Conservation (phyloP, 208 protist genomes). For the Endotrypanum monterogeii region DNA sequence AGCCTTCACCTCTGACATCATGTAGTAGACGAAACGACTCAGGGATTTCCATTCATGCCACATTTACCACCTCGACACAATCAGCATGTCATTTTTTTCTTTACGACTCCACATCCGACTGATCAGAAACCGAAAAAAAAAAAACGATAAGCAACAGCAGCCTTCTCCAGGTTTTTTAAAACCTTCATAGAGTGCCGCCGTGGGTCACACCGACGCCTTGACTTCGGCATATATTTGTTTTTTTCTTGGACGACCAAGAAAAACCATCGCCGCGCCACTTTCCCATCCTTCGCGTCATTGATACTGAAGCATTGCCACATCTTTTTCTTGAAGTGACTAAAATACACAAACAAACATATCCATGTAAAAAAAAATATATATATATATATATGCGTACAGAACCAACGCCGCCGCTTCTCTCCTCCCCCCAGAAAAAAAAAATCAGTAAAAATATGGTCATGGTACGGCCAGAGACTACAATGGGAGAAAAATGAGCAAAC, state of each 20-base stretch:
- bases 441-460: no score
- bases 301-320: no score
- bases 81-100: not conserved
- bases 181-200: conserved; percentile 9
- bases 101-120: not conserved
- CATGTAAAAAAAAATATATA: not conserved
- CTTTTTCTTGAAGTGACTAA: not conserved
- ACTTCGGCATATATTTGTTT: no score
- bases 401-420: no score
- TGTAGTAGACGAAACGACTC: not conserved
- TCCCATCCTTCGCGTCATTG: no score
- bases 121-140: not conserved
- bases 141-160: not conserved
- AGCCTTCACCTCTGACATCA: not conserved
- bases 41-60: not conserved
- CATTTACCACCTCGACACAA: not conserved
- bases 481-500: not conserved
- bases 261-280: no score
- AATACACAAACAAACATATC: not conserved
- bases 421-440: not conserved
- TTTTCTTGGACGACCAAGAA: not conserved
- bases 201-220: conserved; percentile 1
- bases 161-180: not conserved
- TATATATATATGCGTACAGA: not conserved
- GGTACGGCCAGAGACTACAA: not conserved